A percentile compares a stretch with the other conserved stretches of the same genome.
Conservation (phyloP, 352 stramenopile species). For the Globisporangium recalcitrans region DNA sequence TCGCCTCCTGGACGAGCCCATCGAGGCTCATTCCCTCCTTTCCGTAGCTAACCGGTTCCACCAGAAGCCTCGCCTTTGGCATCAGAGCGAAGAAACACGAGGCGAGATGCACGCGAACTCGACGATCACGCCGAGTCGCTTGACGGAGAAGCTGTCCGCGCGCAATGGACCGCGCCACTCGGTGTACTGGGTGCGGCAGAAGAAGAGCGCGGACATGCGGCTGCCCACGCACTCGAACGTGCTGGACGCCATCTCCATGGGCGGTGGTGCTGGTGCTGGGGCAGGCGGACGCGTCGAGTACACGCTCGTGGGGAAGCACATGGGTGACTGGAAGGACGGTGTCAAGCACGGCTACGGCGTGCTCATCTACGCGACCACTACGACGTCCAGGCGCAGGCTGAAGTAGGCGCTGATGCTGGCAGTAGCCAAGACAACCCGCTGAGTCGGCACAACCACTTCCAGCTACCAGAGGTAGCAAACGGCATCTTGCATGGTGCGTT, state of each 20-base stretch:
- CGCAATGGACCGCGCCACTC: slow-evolving; percentile 65
- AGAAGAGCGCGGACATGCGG: slow-evolving; percentile 22
- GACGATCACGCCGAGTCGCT: slow-evolving; percentile 32
- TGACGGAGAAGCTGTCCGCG: slow-evolving; percentile 46
- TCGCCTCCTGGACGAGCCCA: no score
- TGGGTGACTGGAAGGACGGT: slow-evolving; percentile 91
- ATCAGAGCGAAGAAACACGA: not conserved
- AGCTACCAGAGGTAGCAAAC: slow-evolving; percentile 49
- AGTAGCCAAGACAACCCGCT: not conserved
- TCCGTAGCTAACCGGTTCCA: no score
- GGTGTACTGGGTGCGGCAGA: slow-evolving; percentile 78
- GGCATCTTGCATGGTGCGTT: not conserved
- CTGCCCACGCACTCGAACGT: slow-evolving; percentile 30
- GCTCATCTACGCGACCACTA: slow-evolving; percentile 68
- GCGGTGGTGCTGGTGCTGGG: slow-evolving; percentile 14
- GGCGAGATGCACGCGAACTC: slow-evolving; percentile 7
- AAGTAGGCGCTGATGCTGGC: not conserved
- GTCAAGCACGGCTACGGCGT: slow-evolving; percentile 91
- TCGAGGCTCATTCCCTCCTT: no score
- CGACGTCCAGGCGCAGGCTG: slow-evolving; percentile 17
- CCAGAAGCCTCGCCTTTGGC: no score
- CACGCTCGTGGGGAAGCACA: slow-evolving; percentile 80
- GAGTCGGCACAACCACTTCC: slow-evolving; percentile 36
- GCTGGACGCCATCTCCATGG: slow-evolving; percentile 23
- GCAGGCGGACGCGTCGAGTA: slow-evolving; percentile 64